Evolutionary conservation across 1,284 basidiomycete species (phyloP), one percentile per base, ranked within the genome.

Genomic region (Laetiporus sulphureus): DNA sequence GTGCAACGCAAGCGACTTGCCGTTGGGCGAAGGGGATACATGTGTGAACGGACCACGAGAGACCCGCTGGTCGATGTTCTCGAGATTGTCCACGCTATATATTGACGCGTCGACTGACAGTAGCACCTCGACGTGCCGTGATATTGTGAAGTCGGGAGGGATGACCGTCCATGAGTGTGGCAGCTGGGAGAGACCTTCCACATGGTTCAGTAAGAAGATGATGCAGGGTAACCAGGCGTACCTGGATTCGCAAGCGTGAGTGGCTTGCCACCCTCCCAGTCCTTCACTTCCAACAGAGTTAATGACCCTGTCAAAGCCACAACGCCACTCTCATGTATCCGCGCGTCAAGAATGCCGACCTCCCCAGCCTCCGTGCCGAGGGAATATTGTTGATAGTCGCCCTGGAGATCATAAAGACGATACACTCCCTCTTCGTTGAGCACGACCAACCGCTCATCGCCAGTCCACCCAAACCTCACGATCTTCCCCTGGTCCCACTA

Each of bases 371-470:
- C 91, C 7, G 71, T 69, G 2, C 93, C 93, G 1, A 98, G 72
- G 0, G 90, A 88, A 57, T 84, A 75, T 51, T 95, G 91, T 40
- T 77, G 71, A 59, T 95, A 96, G 52, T 86, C 82, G 32, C 86
- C 77, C 59, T 90, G 81, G 35, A 97, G 71, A 60, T 94, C 84
- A 60, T 98, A 97, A 15, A 97, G 59, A 31, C 95, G 76, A 59
- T 96, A 97, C 7, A 78, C 73, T 13, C 95, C 95, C 54, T 97
- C 92, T 61, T 96, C 92, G 52, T 93, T 91, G 22, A 99, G 66
- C 5, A 95, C 78, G 1, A 86, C 81, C 25, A 98, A 74, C 38
- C 81, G 75, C 54, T 95, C 90, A 51, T 87, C 79, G 12, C 65
- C 59, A 0, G 88, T 89, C 83, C 90, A 93, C 21, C 90, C 91